phyloP scores from a whole-genome alignment of 1,284 basidiomycete genomes.

The Cerrena zonata region DNA sequence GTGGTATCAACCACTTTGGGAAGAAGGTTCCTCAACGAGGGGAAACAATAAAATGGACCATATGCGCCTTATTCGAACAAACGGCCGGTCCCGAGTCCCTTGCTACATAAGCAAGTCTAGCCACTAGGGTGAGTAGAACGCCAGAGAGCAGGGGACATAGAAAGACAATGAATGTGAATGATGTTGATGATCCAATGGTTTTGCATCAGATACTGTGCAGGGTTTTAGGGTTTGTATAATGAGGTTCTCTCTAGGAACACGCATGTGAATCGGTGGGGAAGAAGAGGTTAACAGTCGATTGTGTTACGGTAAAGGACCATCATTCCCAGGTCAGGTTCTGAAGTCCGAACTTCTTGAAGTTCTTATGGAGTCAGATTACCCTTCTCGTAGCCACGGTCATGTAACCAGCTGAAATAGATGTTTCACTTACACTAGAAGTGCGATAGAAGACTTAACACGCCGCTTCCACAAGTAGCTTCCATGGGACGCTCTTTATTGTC shows the following conservation, averaged over 20 bases:
- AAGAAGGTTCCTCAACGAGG: background rate
- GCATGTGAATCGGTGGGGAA: background rate
- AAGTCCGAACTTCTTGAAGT: background rate
- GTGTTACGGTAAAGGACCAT: background rate
- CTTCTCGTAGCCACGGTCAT: no score
- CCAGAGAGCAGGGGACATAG: background rate
- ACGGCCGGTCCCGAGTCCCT: background rate
- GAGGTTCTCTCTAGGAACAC: no score
- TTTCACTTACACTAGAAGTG: background rate
- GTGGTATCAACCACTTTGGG: background rate
- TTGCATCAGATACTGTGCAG: background rate
- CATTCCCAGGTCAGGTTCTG: background rate
- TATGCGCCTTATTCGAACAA: background rate
- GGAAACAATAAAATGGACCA: background rate
- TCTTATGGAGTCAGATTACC: background rate
- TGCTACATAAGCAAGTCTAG: background rate
- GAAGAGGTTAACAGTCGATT: background rate
- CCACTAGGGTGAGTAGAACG: background rate
- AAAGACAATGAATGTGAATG: background rate
- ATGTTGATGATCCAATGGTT: background rate
- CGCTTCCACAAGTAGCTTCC: background rate
- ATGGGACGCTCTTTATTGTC: background rate
- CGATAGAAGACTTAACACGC: background rate
- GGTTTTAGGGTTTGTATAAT: no score
- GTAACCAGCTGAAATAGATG: no score